A percentile compares a stretch with the other conserved stretches of the same genome.
Conservation (phyloP, 768 basidiomycete species). For the Panaeolus cyanescens region DNA sequence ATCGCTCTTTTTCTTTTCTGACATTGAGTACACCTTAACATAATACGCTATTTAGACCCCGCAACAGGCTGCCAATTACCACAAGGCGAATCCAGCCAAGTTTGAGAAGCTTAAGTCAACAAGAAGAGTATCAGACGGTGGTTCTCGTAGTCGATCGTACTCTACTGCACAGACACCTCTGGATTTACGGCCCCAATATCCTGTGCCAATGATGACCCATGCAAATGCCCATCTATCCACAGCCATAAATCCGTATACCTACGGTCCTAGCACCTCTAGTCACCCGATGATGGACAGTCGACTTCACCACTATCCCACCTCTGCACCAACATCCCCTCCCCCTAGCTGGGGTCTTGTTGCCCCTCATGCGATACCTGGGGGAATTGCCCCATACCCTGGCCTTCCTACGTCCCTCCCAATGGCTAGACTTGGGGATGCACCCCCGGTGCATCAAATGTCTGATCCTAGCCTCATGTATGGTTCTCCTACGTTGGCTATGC, state of each 20-base stretch:
- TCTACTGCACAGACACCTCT: neutral
- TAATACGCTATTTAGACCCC: conserved; percentile 41
- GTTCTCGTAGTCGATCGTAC: neutral
- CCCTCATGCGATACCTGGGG: neutral
- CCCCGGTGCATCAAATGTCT: neutral
- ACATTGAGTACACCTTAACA: neutral
- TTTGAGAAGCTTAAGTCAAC: neutral
- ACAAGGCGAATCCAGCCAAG: conserved; percentile 28
- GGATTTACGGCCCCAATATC: neutral
- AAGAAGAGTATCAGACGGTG: neutral
- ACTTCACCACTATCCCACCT: neutral
- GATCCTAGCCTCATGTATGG: neutral
- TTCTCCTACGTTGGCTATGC: neutral
- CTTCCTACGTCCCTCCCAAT: neutral
- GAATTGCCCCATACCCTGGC: neutral
- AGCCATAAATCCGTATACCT: neutral
- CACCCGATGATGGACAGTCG: neutral
- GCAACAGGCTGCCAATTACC: conserved; percentile 56
- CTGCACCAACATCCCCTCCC: neutral
- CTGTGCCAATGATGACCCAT: neutral
- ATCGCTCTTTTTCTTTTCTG: neutral
- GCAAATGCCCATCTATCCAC: neutral
- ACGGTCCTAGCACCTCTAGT: neutral
- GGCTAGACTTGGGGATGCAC: neutral
- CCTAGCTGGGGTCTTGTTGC: neutral